phyloP scores from a whole-genome alignment of 352 stramenopile species.

The Phytophthora melonis region DNA sequence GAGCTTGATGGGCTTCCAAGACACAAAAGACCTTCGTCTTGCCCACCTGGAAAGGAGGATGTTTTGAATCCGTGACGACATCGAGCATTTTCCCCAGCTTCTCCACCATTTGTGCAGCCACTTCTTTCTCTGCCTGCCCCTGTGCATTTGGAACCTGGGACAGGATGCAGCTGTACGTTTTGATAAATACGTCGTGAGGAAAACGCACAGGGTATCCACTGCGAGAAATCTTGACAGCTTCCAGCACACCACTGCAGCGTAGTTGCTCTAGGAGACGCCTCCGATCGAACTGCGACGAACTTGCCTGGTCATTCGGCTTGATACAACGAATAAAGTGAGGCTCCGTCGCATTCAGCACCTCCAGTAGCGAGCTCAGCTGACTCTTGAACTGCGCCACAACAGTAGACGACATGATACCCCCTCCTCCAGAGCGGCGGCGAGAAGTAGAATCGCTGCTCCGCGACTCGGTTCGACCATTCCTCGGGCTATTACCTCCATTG shows the following conservation, averaged over 20 bases:
- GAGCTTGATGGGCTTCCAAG: slow-evolving; percentile 68
- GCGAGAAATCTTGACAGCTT: slow-evolving; percentile 91
- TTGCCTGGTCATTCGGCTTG: slow-evolving; percentile 86
- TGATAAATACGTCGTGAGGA: slow-evolving; percentile 92
- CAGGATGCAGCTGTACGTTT: slow-evolving; percentile 82
- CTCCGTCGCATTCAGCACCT: slow-evolving; percentile 94
- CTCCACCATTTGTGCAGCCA: slow-evolving; percentile 59
- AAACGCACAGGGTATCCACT: slow-evolving; percentile 96
- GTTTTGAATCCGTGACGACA: slow-evolving; percentile 50
- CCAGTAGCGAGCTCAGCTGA: slow-evolving; percentile 93
- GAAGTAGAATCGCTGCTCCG: slow-evolving; percentile 43
- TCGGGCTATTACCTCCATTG: slow-evolving; percentile 29
- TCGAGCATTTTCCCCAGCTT: slow-evolving; percentile 50
- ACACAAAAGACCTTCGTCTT: slow-evolving; percentile 88
- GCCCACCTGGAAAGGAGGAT: slow-evolving; percentile 79
- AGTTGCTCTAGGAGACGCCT: slow-evolving; percentile 85
- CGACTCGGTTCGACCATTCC: slow-evolving; percentile 32
- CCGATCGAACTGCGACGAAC: slow-evolving; percentile 67
- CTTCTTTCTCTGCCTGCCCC: slow-evolving; percentile 55
- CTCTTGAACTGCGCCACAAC: slow-evolving; percentile 94
- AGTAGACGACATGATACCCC: slow-evolving; percentile 84
- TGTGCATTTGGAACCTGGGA: slow-evolving; percentile 50
- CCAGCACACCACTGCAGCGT: slow-evolving; percentile 87
- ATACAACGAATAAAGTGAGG: slow-evolving; percentile 94
- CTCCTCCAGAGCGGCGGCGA: slow-evolving; percentile 60